Conservation (phyloP, 2,329 filamentous ascomycete species). For the Sclerotinia borealis region DNA sequence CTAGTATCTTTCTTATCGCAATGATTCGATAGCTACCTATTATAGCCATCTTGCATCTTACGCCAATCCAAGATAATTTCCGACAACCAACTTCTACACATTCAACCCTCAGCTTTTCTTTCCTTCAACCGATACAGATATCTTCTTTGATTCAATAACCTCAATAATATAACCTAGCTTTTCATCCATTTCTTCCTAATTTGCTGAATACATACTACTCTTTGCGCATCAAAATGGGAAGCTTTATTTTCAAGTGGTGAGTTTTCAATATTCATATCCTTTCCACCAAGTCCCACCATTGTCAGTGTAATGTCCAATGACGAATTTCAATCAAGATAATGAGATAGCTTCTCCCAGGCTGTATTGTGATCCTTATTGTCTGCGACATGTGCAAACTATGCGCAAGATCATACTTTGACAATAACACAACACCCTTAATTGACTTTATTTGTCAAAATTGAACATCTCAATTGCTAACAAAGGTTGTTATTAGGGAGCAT, state of each 20-base stretch:
- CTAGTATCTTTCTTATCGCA: too few relatives aligned
- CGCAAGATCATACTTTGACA: neutral
- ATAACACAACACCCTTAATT: neutral
- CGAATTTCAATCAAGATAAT: neutral
- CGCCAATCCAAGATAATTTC: slow-evolving; percentile 5
- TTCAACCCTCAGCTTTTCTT: neutral
- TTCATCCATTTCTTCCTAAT: neutral
- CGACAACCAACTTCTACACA: neutral
- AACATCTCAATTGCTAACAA: neutral
- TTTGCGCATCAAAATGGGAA: slow-evolving; percentile 30
- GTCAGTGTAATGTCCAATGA: neutral
- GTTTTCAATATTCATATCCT: slow-evolving; percentile 8
- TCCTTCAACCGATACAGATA: neutral
- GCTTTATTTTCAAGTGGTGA: slow-evolving; percentile 35
- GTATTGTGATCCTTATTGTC: neutral
- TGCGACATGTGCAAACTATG: neutral
- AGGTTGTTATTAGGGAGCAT: slow-evolving; percentile 59
- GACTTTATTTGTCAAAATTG: neutral
- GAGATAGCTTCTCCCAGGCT: neutral
- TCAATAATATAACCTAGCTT: neutral
- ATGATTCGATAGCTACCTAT: too few relatives aligned
- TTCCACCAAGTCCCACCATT: neutral
- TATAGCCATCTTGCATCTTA: too few relatives aligned
- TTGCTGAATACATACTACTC: slow-evolving; percentile 1
- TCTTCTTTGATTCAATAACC: neutral